Conservation (phyloP, 2,329 filamentous ascomycete species). For the Stemphylium lycopersici region DNA sequence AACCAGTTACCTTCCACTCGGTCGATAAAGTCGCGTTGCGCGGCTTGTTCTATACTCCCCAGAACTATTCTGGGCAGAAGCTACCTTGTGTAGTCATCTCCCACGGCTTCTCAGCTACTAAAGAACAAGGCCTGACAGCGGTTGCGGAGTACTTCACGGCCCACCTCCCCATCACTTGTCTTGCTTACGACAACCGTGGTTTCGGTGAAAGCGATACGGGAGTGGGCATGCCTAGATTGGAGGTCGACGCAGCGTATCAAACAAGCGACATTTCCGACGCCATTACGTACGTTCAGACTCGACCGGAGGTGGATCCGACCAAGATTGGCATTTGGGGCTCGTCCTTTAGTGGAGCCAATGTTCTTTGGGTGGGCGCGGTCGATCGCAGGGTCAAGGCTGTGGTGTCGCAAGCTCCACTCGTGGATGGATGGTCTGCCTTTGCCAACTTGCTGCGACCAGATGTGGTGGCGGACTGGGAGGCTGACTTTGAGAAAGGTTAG, state of each 20-base stretch:
- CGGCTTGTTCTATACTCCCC: conserved; percentile 1
- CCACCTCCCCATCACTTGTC: conserved; percentile 1
- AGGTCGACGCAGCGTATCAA: not conserved
- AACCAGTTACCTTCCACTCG: not conserved
- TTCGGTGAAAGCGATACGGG: conserved; percentile 1
- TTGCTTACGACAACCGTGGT: conserved; percentile 5
- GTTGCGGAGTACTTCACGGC: not conserved
- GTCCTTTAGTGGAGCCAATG: conserved; percentile 1
- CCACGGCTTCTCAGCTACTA: not conserved
- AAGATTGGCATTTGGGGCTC: conserved; percentile 8
- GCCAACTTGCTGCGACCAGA: no score
- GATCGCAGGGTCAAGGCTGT: conserved; percentile 10
- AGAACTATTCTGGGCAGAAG: not conserved
- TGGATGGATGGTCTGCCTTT: no score
- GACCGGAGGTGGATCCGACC: not conserved
- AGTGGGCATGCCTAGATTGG: not conserved
- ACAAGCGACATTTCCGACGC: conserved; percentile 1
- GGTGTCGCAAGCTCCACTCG: conserved; percentile 1
- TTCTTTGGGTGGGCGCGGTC: conserved; percentile 4
- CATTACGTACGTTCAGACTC: conserved; percentile 1
- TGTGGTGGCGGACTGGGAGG: no score
- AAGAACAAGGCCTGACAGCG: no score
- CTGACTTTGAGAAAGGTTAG: no score
- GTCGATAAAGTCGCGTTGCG: not conserved
- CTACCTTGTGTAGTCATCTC: not conserved